Evolutionary conservation across 352 stramenopile species (phyloP).

Genomic region (Halophytophthora batemanensis): DNA sequence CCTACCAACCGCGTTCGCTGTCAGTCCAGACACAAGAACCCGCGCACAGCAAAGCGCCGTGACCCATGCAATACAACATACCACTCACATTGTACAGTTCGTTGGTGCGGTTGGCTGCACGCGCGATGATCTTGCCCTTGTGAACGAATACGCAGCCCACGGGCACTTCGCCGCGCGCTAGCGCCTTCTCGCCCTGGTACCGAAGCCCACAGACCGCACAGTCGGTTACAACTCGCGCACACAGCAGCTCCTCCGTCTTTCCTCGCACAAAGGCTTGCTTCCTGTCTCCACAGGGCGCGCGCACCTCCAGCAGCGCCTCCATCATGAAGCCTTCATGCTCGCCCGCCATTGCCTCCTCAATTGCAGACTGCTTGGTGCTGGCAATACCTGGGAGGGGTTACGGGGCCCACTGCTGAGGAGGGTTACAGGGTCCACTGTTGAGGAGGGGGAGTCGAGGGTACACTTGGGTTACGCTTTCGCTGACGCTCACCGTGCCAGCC

Average conservation of each 20-base stretch:
- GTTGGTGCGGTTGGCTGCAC: constrained; percentile 86
- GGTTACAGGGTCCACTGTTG: too few relatives aligned
- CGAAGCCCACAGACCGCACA: background rate
- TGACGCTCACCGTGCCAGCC: background rate
- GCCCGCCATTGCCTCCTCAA: constrained; percentile 10
- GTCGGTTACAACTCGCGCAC: background rate
- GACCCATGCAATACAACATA: background rate
- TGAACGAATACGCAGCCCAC: constrained; percentile 92
- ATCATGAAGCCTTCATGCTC: constrained; percentile 66
- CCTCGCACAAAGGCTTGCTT: constrained; percentile 2
- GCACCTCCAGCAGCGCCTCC: constrained; percentile 67
- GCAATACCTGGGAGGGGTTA: too few relatives aligned
- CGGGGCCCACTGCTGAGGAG: too few relatives aligned
- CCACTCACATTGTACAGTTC: constrained; percentile 77
- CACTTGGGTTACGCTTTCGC: constrained; percentile 1
- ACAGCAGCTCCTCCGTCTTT: background rate
- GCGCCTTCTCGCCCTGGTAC: constrained; percentile 68
- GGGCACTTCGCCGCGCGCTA: constrained; percentile 83
- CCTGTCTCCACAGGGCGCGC: background rate
- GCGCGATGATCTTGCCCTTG: constrained; percentile 67
- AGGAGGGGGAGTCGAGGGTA: too few relatives aligned
- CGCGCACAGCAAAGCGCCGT: background rate
- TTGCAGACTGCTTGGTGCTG: too few relatives aligned
- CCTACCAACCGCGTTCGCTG: constrained; percentile 28
- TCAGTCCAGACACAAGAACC: background rate